Base-by-base conservation (phyloP, 2,329 filamentous ascomycete genomes). In the Coccinonectria pachysandricola region DNA sequence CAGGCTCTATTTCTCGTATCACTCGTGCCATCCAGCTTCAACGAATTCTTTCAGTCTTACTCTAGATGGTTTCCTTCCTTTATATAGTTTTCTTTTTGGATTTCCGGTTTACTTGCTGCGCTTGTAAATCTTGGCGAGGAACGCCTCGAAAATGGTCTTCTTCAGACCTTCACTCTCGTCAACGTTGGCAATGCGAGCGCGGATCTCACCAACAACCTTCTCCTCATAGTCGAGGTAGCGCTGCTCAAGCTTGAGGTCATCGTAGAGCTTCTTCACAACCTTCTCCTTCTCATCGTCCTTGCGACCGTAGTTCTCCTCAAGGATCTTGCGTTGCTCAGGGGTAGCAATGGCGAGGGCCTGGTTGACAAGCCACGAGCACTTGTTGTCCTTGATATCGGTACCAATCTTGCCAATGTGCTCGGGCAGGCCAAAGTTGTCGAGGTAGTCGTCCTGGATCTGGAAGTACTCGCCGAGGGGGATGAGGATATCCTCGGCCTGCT, bases 401-500 rank as follows among this genome's bases (percentile, higher is more conserved):
- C 91, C 91, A 41, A 96, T 94, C 75, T 98, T 98, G 59, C 91
- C 91, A 54, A 98, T 91, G 50, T 86, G 74, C 49, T 85, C 75
- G 19, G 91, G 86, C 45, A 88, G 78, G 46, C 88, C 91, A 52
- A 91, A 98, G 64, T 92, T 93, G 68, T 98, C 91, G 27, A 98
- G 82, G 64, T 91, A 98, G 66, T 98, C 91, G 57, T 98, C 91
- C 62, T 98, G 91, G 39, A 94, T 75, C 64, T 98, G 91, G 73
- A 98, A 98, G 69, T 98, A 98, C 65, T 96, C 87, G 51, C 91
- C 91, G 56, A 96, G 82, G 12, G 88, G 87, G 41, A 98, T 93
- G 34, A 98, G 75, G 51, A 98, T 95, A 42, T 87, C 77, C 56
- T 91, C 75, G 22, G 85, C 80, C 50, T 82, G 79, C 62, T 88